phyloP scores from a whole-genome alignment of 345 rosid species.

The Corchorus capsularis region DNA sequence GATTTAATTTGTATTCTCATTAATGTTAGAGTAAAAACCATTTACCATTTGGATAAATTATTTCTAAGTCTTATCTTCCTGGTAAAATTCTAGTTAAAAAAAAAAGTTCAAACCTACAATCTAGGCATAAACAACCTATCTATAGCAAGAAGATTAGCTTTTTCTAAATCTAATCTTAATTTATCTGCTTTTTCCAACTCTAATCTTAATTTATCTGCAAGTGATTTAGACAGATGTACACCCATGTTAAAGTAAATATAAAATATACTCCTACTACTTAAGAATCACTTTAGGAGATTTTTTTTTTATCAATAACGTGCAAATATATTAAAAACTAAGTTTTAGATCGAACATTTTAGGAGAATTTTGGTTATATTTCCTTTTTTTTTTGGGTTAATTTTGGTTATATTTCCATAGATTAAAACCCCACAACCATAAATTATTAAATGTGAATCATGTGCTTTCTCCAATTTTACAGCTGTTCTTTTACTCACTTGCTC shows the following conservation, averaged over 20 bases:
- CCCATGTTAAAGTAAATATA: background rate
- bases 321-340: no score
- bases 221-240: background rate
- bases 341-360: no score
- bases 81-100: no score
- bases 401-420: background rate
- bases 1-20: no score
- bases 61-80: no score
- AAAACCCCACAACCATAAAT: constrained; percentile 4
- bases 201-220: background rate
- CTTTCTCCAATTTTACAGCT: constrained; percentile 3
- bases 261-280: background rate
- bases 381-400: no score
- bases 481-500: background rate
- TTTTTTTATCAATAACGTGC: no score
- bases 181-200: background rate
- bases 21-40: no score
- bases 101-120: background rate
- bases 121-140: background rate
- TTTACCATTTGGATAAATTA: no score
- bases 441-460: constrained; percentile 4
- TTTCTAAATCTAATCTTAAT: background rate
- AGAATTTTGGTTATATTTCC: background rate
- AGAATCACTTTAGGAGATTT: background rate
- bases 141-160: background rate